Conservation (phyloP, 164 flowering plant genomes). For the Vitis amurensis region DNA sequence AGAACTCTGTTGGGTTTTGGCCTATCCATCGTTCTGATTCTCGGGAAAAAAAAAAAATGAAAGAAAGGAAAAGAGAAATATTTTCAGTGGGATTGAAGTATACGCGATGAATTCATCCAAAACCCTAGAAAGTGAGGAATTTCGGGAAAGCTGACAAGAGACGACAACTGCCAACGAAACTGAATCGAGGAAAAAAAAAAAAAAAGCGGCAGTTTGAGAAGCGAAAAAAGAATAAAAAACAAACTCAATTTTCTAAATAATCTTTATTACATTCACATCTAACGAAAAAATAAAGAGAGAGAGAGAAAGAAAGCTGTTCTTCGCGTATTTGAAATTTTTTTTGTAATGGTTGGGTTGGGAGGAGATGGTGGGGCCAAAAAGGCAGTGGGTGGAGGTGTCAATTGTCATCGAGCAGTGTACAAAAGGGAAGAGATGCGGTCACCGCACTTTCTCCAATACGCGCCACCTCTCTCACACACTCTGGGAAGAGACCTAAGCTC, state of each 20-base stretch:
- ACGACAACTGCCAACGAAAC: background rate
- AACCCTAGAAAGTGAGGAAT: conserved; percentile 7
- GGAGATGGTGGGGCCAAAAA: conserved; percentile 18
- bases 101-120: no score
- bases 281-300: no score
- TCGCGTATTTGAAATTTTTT: background rate
- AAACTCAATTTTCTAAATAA: background rate
- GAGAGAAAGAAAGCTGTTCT: background rate
- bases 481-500: conserved; percentile 3
- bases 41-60: no score
- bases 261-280: background rate
- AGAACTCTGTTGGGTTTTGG: conserved; percentile 2
- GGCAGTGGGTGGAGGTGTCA: background rate
- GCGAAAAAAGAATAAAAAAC: conserved; percentile 10
- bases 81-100: no score
- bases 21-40: background rate
- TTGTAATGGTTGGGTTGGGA: conserved; percentile 22
- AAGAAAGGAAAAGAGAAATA: no score
- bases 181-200: background rate
- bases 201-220: conserved; percentile 7
- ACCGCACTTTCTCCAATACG: conserved; percentile 3
- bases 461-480: background rate
- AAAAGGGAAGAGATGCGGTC: background rate
- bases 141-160: conserved; percentile 20
- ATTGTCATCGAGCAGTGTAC: no score